Evolutionary conservation across 2,329 filamentous ascomycete genomes (phyloP).

Genomic region (Monosporascus sp.): DNA sequence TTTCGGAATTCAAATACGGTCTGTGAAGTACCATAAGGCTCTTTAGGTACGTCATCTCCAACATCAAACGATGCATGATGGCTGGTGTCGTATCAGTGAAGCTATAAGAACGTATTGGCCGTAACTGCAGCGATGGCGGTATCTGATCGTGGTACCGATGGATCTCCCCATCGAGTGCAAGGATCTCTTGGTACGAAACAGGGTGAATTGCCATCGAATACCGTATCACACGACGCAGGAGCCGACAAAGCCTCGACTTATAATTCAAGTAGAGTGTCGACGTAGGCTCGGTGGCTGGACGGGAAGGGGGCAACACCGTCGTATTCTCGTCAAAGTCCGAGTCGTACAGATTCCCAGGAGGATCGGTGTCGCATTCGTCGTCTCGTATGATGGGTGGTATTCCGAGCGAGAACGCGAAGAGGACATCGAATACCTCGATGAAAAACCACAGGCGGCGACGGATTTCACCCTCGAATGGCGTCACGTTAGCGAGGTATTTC

Average conservation of each 20-base stretch:
- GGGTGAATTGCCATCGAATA: conserved; percentile 33
- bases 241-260: conserved; percentile 38
- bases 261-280: conserved; percentile 37
- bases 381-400: conserved; percentile 45
- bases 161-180: conserved; percentile 36
- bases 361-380: conserved; percentile 40
- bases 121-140: conserved; percentile 35
- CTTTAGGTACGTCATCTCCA: conserved; percentile 44
- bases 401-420: conserved; percentile 48
- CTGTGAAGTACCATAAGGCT: conserved; percentile 46
- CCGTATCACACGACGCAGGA: conserved; percentile 39
- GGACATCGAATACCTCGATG: conserved; percentile 40
- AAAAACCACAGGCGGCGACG: conserved; percentile 44
- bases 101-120: conserved; percentile 36
- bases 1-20: conserved; percentile 37
- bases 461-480: conserved; percentile 47
- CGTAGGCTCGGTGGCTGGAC: conserved; percentile 38
- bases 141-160: conserved; percentile 31
- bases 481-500: conserved; percentile 35
- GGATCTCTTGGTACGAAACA: conserved; percentile 31
- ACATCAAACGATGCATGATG: conserved; percentile 43
- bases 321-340: conserved; percentile 46
- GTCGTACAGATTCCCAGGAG: conserved; percentile 43
- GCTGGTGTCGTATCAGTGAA: conserved; percentile 39
- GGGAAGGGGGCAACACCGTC: conserved; percentile 35